A percentile compares a stretch with the other conserved stretches of the same genome.
phyloP scores from a whole-genome alignment of 1,139 yeast species.

The Kazachstania sp. region DNA sequence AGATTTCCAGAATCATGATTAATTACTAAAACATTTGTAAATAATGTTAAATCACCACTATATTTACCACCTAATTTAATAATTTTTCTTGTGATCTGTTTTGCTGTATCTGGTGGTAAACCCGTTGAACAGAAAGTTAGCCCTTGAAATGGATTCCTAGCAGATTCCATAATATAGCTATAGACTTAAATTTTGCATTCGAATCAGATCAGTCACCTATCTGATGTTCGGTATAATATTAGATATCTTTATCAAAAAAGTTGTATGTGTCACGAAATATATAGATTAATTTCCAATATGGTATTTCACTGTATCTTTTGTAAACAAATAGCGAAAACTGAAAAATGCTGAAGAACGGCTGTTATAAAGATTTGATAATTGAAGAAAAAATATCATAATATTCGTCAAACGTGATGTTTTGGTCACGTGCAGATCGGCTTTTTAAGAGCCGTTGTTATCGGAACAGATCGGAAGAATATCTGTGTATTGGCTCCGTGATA shows the following conservation, averaged over 20 bases:
- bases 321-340: neutral
- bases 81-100: constrained; percentile 18
- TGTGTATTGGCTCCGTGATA: neutral
- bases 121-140: constrained; percentile 29
- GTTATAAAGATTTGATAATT: neutral
- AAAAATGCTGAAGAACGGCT: neutral
- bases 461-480: neutral
- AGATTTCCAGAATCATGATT: constrained; percentile 11
- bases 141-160: constrained; percentile 23
- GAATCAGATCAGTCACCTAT: no score
- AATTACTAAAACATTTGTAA: constrained; percentile 24
- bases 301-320: no score
- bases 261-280: no score
- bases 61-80: constrained; percentile 28
- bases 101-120: constrained; percentile 16
- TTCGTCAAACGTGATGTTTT: neutral
- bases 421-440: neutral
- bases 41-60: constrained; percentile 24
- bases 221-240: no score
- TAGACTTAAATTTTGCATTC: neutral
- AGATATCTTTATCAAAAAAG: no score
- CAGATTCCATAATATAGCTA: neutral
- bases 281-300: no score
- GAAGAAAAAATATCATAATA: no score
- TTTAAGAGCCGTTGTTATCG: neutral